Conservation (phyloP, 2,329 filamentous ascomycete genomes). For the Ascomycota sp. region DNA sequence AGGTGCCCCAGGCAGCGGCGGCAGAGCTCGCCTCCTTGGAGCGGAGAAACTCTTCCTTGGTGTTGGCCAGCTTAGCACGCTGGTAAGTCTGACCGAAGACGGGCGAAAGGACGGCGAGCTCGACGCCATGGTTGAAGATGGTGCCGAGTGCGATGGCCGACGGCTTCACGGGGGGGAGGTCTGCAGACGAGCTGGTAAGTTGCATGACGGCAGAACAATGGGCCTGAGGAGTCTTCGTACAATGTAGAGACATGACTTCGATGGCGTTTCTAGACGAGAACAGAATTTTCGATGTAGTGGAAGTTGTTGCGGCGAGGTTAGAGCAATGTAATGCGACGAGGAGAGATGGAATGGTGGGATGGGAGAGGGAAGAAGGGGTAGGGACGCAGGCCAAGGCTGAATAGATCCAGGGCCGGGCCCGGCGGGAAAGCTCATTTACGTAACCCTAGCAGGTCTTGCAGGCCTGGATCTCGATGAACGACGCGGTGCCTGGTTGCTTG, state of each 20-base stretch:
- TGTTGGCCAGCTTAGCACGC: conserved; percentile 74
- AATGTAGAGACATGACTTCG: conserved; percentile 35
- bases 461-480: no score
- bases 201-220: neutral
- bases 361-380: no score
- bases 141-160: conserved; percentile 93
- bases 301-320: no score
- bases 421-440: no score
- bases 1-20: conserved; percentile 74
- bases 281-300: no score
- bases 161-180: conserved; percentile 66
- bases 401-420: no score
- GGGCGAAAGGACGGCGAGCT: conserved; percentile 67
- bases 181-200: conserved; percentile 10
- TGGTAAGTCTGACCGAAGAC: conserved; percentile 90
- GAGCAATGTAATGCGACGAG: no score
- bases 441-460: no score
- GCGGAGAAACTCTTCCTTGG: conserved; percentile 87
- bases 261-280: conserved; percentile 1
- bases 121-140: conserved; percentile 81
- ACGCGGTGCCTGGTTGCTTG: no score
- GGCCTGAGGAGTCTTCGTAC: conserved; percentile 15
- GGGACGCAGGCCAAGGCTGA: no score
- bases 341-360: no score
- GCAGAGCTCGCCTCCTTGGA: conserved; percentile 80